phyloP scores from a whole-genome alignment of 2,329 filamentous ascomycete genomes.

The Aspergillus neotritici region DNA sequence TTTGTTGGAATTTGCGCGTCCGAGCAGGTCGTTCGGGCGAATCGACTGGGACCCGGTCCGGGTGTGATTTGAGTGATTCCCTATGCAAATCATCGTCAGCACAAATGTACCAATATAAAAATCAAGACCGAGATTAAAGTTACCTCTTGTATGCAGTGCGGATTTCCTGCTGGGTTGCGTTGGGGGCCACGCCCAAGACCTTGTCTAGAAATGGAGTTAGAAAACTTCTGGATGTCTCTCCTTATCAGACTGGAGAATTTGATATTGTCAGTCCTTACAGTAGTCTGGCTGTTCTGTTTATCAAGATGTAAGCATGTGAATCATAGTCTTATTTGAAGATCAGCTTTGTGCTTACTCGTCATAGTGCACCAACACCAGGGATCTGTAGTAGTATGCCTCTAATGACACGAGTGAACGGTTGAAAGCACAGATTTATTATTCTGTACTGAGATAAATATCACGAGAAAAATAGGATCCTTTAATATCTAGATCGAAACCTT shows the following conservation, averaged over 20 bases:
- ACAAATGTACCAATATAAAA: too few species aligned
- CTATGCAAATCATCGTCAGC: slow-evolving; percentile 39
- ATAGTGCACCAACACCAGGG: slow-evolving; percentile 7
- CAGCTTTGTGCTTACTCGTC: slow-evolving; percentile 18
- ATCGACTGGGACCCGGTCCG: slow-evolving; percentile 77
- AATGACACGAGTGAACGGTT: too few species aligned
- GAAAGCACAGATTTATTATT: too few species aligned
- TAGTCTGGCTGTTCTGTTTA: slow-evolving; percentile 32
- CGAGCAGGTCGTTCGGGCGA: slow-evolving; percentile 75
- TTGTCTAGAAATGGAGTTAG: slow-evolving; percentile 50
- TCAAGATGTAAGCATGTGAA: slow-evolving; percentile 1
- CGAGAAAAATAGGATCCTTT: too few species aligned
- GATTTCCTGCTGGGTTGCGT: slow-evolving; percentile 74
- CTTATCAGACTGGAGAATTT: neutral
- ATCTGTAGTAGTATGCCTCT: neutral
- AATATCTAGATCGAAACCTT: too few species aligned
- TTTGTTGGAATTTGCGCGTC: slow-evolving; percentile 83
- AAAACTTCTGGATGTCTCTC: neutral
- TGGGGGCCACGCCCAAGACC: slow-evolving; percentile 66
- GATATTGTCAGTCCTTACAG: slow-evolving; percentile 28
- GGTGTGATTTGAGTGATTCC: slow-evolving; percentile 85
- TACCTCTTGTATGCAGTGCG: slow-evolving; percentile 91
- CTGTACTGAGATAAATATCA: too few species aligned
- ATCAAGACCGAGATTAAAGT: neutral
- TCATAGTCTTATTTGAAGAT: neutral